phyloP scores from a whole-genome alignment of 306 rosid genomes.

The Vicia faba region DNA sequence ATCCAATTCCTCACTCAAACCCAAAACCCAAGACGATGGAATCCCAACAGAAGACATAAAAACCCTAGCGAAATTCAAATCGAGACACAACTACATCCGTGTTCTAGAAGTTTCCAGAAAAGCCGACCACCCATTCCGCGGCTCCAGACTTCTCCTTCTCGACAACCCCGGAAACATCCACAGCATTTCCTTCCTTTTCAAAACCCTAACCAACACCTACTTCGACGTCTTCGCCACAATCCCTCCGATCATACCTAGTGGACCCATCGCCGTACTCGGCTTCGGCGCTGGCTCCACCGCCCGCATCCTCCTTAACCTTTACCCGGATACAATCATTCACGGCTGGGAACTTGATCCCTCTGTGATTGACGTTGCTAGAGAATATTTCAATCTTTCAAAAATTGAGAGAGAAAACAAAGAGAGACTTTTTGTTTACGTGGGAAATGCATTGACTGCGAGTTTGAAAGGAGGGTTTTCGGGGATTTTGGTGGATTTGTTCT shows the following conservation, averaged over 20 bases:
- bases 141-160: slow-evolving; percentile 82
- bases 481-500: slow-evolving; percentile 77
- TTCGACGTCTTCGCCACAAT: slow-evolving; percentile 83
- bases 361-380: slow-evolving; percentile 74
- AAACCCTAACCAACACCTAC: slow-evolving; percentile 68
- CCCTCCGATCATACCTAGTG: slow-evolving; percentile 74
- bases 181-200: slow-evolving; percentile 77
- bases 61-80: slow-evolving; percentile 67
- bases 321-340: slow-evolving; percentile 58
- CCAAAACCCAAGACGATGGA: slow-evolving; percentile 62
- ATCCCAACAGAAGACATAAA: slow-evolving; percentile 70
- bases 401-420: slow-evolving; percentile 55
- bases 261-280: slow-evolving; percentile 82
- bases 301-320: slow-evolving; percentile 55
- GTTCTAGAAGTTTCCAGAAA: slow-evolving; percentile 75
- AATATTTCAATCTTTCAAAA: slow-evolving; percentile 58
- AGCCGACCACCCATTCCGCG: slow-evolving; percentile 87
- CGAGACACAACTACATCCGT: slow-evolving; percentile 77
- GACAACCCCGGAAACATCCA: slow-evolving; percentile 94
- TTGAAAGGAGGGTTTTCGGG: slow-evolving; percentile 72
- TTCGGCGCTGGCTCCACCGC: slow-evolving; percentile 89
- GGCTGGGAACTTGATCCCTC: slow-evolving; percentile 94
- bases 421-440: slow-evolving; percentile 63
- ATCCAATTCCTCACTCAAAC: not conserved
- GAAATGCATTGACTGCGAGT: slow-evolving; percentile 64